Evolutionary conservation across 192 early-diverging fungal genomes (phyloP), one percentile per base, ranked within the genome.

Genomic region (Coemansia sp.): DNA sequence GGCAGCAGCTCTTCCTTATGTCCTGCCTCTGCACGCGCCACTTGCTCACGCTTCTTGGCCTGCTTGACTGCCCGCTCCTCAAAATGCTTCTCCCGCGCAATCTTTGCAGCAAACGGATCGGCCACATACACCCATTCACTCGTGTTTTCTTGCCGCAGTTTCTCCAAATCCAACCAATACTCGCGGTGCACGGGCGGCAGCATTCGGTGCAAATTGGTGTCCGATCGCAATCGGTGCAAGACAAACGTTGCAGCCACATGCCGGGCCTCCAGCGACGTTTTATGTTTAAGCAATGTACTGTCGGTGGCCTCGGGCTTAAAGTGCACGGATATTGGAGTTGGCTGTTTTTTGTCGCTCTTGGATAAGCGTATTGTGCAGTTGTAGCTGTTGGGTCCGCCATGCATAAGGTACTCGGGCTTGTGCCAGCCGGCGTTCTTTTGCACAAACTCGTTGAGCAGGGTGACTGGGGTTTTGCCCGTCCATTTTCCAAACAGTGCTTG

Each of bases 401-500:
- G 48, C 63, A 86, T 82, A 47, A 88, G 87, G 69, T 86, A 90
- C 3, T 79, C 62, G 0, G 90, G 86, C 39, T 91, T 88, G 49
- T 87, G 81, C 93, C 92, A 93, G 19, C 75, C 85, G 15, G 76
- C 23, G 14, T 55, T 69, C 57, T 64, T 59, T 39, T 76, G 75
- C 69, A 88, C 88, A 54, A 88, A 87, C 63, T 94, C 94, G 69
- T 92, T 83, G 2, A 96, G 79, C 3, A 93, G 70, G 3, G 85
- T 85, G 3, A 87, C 82, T 0, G 94, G 93, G 0, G 91, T 91
- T 60, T 96, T 96, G 43, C 94, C 94, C 0, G 92, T 95, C 93
- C 92, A 93, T 24, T 85, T 85, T 23, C 85, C 87, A 72, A 94
- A 94, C 22, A 81, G 65, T 39, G 15, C 48, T 17, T 61, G 57